These are phyloP conservation scores for Ottelia alismoides DNA, from an alignment of 106 monocot species.

Conservation along the genomic window DNA sequence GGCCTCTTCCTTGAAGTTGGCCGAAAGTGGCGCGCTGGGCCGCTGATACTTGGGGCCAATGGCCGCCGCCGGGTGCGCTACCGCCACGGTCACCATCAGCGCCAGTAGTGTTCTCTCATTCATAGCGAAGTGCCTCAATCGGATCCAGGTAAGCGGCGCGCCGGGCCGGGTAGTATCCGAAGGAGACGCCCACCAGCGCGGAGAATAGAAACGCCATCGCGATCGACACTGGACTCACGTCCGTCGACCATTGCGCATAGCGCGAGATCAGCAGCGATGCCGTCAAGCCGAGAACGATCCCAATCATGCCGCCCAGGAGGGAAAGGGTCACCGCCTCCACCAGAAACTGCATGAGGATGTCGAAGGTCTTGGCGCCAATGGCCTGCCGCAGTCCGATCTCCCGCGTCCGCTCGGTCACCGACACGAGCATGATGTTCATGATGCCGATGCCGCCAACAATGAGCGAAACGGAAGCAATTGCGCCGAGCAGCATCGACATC, in stretches of 20 bases:
- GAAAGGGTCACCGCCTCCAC: neutral
- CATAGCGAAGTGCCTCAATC: neutral
- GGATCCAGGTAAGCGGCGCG: neutral
- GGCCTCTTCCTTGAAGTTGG: neutral
- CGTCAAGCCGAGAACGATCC: neutral
- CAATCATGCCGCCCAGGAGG: neutral
- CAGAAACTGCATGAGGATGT: neutral
- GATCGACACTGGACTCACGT: neutral
- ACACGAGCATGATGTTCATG: no score
- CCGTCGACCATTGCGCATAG: neutral
- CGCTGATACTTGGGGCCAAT: no score
- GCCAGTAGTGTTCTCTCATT: no score
- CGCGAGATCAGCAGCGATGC: neutral
- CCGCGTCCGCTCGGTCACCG: neutral
- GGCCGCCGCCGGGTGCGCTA: no score
- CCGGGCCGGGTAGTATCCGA: neutral
- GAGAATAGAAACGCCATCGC: neutral
- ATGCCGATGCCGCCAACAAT: neutral
- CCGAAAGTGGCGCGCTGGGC: no score
- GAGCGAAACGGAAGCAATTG: neutral
- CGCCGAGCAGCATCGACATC: neutral
- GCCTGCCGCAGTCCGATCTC: neutral
- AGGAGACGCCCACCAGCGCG: neutral
- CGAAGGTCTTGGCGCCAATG: neutral
- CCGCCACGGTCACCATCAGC: no score